phyloP scores from a whole-genome alignment of 345 rosid species.

The Brassica napus region DNA sequence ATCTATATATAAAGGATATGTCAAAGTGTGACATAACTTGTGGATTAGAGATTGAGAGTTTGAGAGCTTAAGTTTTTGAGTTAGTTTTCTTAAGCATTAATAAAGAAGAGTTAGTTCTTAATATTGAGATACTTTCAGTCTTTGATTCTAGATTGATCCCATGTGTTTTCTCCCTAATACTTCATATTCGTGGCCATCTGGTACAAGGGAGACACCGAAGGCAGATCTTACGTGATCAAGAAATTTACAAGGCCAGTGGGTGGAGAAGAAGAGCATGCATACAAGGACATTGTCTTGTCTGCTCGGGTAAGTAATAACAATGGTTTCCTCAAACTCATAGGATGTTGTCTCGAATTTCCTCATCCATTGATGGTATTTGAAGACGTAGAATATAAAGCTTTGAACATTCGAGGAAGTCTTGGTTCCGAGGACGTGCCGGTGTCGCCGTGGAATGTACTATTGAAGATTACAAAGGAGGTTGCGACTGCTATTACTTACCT shows the following conservation, averaged over 20 bases:
- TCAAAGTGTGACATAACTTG: too few relatives aligned
- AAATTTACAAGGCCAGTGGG: background rate
- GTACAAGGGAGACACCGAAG: background rate
- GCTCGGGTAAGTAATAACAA: background rate
- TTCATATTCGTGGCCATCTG: background rate
- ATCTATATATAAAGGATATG: too few relatives aligned
- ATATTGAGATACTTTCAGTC: too few relatives aligned
- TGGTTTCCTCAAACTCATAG: background rate
- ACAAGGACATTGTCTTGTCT: background rate
- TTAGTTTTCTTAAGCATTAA: too few relatives aligned
- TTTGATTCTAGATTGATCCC: too few relatives aligned
- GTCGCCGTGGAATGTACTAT: background rate
- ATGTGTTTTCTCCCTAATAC: too few relatives aligned
- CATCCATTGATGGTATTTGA: background rate
- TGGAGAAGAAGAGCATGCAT: background rate
- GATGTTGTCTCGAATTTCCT: background rate
- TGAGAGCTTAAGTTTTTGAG: too few relatives aligned
- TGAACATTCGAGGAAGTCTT: background rate
- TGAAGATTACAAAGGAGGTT: background rate
- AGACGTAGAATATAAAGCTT: background rate
- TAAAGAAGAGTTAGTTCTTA: too few relatives aligned
- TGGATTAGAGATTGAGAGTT: too few relatives aligned
- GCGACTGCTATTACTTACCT: background rate
- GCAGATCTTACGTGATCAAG: background rate
- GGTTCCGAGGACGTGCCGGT: background rate